Percentiles rank a stretch among this genome's conserved stretches.
phyloP scores from a whole-genome alignment of 495 filamentous ascomycete species.

The Terfezia claveryi region DNA sequence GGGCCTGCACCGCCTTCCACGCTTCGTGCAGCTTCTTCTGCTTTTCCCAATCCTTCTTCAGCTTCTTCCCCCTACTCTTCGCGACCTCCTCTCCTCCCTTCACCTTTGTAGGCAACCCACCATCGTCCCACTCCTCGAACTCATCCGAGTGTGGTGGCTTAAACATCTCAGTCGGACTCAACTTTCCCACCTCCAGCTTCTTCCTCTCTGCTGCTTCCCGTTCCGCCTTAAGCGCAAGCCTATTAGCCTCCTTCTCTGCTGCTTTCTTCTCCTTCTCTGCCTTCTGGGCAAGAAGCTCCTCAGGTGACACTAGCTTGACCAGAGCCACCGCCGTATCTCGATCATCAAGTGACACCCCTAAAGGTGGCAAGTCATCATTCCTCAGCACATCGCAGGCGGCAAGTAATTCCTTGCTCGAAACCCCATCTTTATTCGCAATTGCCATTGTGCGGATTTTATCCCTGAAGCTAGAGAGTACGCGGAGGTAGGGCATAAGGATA shows the following conservation, averaged over 20 bases:
- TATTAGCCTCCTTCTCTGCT: constrained; percentile 29
- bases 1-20: not conserved
- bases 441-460: constrained; percentile 43
- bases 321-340: constrained; percentile 48
- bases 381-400: constrained; percentile 58
- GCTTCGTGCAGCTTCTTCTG: constrained; percentile 70
- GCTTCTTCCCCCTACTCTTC: constrained; percentile 61
- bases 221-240: constrained; percentile 27
- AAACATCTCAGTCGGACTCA: constrained; percentile 33
- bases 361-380: constrained; percentile 51
- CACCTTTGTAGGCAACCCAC: constrained; percentile 63
- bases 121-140: constrained; percentile 63
- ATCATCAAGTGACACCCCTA: constrained; percentile 77
- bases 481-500: constrained; percentile 40
- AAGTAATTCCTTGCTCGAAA: constrained; percentile 38
- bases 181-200: constrained; percentile 30
- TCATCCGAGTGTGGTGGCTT: constrained; percentile 29
- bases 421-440: constrained; percentile 24
- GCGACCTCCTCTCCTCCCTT: constrained; percentile 55
- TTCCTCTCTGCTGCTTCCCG: constrained; percentile 29
- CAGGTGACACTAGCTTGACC: constrained; percentile 55
- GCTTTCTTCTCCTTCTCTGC: constrained; percentile 41
- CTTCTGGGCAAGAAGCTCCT: constrained; percentile 46
- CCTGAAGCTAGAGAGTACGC: constrained; percentile 40
- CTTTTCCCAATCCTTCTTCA: constrained; percentile 77